Evolutionary conservation across 2,329 filamentous ascomycete species (phyloP).

Genomic region (Fusarium buharicum): DNA sequence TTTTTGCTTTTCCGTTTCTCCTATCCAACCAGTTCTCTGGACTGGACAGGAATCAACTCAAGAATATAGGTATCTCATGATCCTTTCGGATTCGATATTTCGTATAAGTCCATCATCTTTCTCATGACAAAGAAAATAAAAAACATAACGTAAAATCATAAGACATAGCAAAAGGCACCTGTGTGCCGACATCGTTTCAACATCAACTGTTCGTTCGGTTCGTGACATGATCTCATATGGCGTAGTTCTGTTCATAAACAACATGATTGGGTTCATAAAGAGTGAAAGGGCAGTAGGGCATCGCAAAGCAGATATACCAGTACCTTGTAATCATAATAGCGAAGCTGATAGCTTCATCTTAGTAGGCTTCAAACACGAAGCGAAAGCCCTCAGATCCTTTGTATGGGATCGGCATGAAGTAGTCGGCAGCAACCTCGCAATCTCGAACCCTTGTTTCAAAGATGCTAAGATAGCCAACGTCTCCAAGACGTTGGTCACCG

Average conservation of each 20-base stretch:
- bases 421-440: constrained; percentile 52
- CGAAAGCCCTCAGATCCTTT: constrained; percentile 52
- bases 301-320: constrained; percentile 23
- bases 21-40: constrained; percentile 7
- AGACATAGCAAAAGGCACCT: constrained; percentile 39
- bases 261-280: constrained; percentile 15
- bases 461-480: constrained; percentile 50
- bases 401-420: constrained; percentile 54
- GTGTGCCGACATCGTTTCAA: constrained; percentile 29
- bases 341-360: constrained; percentile 10
- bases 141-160: constrained; percentile 5
- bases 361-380: constrained; percentile 48
- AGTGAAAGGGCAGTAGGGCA: constrained; percentile 14
- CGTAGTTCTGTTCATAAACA: constrained; percentile 24
- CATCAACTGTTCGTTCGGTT: constrained; percentile 23
- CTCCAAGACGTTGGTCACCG: constrained; percentile 49
- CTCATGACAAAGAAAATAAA: constrained; percentile 29
- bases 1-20: constrained; percentile 12
- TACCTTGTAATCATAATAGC: constrained; percentile 22
- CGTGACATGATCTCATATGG: constrained; percentile 27
- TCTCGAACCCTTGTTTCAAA: constrained; percentile 51
- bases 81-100: constrained; percentile 24
- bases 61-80: constrained; percentile 24
- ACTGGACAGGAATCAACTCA: background rate
- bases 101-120: constrained; percentile 16